Percentiles rank a stretch among this genome's conserved stretches.
Conservation (phyloP, 2,329 filamentous ascomycete genomes). For the Talaromyces marneffei region DNA sequence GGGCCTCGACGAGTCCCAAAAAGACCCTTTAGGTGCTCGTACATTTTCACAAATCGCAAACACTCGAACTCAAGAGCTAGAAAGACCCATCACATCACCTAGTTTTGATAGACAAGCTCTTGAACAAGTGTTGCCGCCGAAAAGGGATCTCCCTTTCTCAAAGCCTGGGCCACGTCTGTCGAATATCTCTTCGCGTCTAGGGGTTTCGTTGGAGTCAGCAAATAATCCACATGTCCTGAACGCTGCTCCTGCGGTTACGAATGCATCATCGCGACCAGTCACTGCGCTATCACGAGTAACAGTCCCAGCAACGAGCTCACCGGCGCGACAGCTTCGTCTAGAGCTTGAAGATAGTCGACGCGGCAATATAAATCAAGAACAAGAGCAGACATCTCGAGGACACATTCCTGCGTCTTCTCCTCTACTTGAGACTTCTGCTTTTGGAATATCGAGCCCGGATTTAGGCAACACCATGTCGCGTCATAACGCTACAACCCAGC, state of each 20-base stretch:
- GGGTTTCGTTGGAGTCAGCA: neutral
- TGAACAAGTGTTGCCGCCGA: conserved; percentile 37
- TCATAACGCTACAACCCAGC: neutral
- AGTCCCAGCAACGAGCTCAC: conserved; percentile 10
- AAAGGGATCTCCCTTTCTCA: conserved; percentile 37
- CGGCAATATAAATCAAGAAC: conserved; percentile 1
- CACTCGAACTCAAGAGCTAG: conserved; percentile 5
- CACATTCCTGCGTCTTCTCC: conserved; percentile 4
- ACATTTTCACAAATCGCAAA: conserved; percentile 11
- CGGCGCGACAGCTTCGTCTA: conserved; percentile 12
- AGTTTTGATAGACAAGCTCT: conserved; percentile 25
- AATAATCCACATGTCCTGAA: neutral
- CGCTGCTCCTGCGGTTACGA: neutral
- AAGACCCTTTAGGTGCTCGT: neutral
- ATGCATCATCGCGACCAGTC: conserved; percentile 4
- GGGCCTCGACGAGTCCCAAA: neutral
- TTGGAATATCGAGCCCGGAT: conserved; percentile 9
- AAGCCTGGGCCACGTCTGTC: conserved; percentile 19
- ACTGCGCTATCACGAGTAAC: conserved; percentile 7
- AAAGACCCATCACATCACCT: conserved; percentile 24
- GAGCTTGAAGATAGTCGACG: conserved; percentile 12
- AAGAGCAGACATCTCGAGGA: neutral
- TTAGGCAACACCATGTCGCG: neutral
- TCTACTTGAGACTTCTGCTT: conserved; percentile 2
- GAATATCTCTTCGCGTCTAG: neutral